Base-by-base conservation (phyloP, 2,329 filamentous ascomycete species). In the Neonectria magnoliae region DNA sequence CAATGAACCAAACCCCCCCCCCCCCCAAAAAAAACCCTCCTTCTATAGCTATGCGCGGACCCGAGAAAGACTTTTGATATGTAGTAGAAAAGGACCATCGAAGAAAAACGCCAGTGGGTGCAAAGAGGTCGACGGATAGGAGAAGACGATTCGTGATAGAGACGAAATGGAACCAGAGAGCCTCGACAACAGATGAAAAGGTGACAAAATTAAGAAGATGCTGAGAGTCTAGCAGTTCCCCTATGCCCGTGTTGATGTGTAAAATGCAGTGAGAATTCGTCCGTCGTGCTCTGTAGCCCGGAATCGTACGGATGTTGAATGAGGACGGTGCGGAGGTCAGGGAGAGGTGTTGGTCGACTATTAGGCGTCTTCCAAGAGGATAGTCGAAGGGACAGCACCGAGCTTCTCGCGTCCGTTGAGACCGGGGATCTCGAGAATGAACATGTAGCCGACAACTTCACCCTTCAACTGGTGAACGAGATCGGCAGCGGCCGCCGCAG, bases 351-450 rank as follows among this genome's bases (percentile, higher is more conserved):
- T 25, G 29, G 54, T 57, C 52, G 48, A 62, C 56, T 74, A 62
- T 55, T 74, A 74, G 51, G 66, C 71, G 38, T 83, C 79, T 70
- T 88, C 90, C 67, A 99, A 87, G 41, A 99, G 88, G 47, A 95
- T 97, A 78, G 92, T 88, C 57, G 94, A 91, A 11, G 94, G 93
- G 52, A 81, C 80, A 60, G 90, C 91, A 72, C 91, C 89, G 72
- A 99, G 91, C 87, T 97, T 96, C 68, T 94, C 91, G 73, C 93
- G 90, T 72, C 96, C 96, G 78, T 97, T 93, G 72, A 99, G 89
- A 81, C 96, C 95, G 74, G 94, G 91, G 69, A 99, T 91, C 81
- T 98, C 95, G 78, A 98, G 92, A 75, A 99, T 93, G 85, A 99
- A 99, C 68, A 98, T 84, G 82, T 93, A 98, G 73, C 93, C 95